Evolutionary conservation across 768 basidiomycete genomes (phyloP), one percentile per base, ranked within the genome.

Genomic region (Serendipita sp.): DNA sequence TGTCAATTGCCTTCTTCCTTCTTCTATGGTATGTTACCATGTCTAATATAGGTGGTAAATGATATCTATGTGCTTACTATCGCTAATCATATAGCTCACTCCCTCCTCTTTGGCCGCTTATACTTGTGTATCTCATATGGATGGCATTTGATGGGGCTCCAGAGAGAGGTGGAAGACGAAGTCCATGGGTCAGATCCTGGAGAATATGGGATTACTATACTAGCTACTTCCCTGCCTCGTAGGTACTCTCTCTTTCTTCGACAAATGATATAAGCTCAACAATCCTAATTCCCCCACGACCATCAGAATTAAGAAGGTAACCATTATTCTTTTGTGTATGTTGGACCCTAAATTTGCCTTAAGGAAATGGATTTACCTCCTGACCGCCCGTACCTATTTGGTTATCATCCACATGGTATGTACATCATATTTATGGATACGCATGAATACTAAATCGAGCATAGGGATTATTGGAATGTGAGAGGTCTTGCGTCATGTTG

Each of bases 401-500:
- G 95, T 5, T 97, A 97, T 74, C 96, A 99, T 74, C 96, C 96
- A 16, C 96, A 99, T 74, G 96, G 94, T 86, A 66, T 37, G 81
- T 71, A 52, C 66, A 3, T 37, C 33, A 50, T 46, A 2, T 13
- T 23, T 29, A 11, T 44, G 65, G 8, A 63, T 62, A 40, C 10
- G n/a, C 8, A 4, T 36, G 11, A 33, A 5, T n/a, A 11, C 69
- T 63, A 48, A 6, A 18, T 64, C 6, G 40, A 23, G 3, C 31
- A 31, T 68, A 93, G 91, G 93, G 44, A 97, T 99, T 68, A 97
- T 99, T 72, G 94, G 95, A 69, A 97, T 96, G 93, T 95, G 77
- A 70, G 87, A 74, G 13, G 5, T 36, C 23, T 18, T 37, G 37
- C 53, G 23, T 33, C 43, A 45, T 27, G 62, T 31, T 45, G 0